Evolutionary conservation across 2,329 filamentous ascomycete genomes (phyloP), one percentile per base, ranked within the genome.

Genomic region (Pezicula neosporulosa): DNA sequence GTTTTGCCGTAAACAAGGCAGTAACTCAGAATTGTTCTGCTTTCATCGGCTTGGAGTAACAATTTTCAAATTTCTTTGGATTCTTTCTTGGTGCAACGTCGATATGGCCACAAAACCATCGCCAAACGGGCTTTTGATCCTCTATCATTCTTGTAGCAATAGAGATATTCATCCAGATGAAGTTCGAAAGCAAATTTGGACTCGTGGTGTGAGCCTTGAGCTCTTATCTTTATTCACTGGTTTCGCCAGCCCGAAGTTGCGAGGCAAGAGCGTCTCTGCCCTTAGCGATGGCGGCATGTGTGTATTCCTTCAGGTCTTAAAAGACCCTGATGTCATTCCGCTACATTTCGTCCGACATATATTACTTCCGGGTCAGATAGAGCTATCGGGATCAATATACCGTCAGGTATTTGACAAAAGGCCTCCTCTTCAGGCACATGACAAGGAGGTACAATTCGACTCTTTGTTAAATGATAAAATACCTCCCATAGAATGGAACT

Each of bases 21-120:
- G 4, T 37, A 6, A 37, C 12, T 4, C 35, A 5, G 12, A n/a
- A 15, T 9, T 12, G 7, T n/a, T 28, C 18, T 48, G 47, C 15
- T 43, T 48, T 39, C 15, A 48, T 18, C 3, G 9, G n/a, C 4
- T 6, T 2, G 47, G 36, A 19, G 27, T 48, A 6, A 15, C 36
- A 15, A 48, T 48, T 48, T 48, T 48, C 19, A 39, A 48, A 18
- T 48, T 41, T 30, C 4, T n/a, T 3, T 48, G 47, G 47, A 44
- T 28, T n/a, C 47, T 48, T 18, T 38, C 33, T 4, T 48, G 47
- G 47, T 39, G 37, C 15, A 15, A 48, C 43, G 39, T 48, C 27
- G 47, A 48, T 19, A 8, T 30, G 4, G 7, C 13, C 27, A 30
- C 39, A 39, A 19, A 48, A n/a, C 47, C 47, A 6, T 48, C 35